Percentiles rank a stretch among this genome's conserved stretches.
These are phyloP conservation scores for Astrocystis sublimbata DNA, from an alignment of 495 filamentous ascomycete genomes.

Conservation along the genomic window DNA sequence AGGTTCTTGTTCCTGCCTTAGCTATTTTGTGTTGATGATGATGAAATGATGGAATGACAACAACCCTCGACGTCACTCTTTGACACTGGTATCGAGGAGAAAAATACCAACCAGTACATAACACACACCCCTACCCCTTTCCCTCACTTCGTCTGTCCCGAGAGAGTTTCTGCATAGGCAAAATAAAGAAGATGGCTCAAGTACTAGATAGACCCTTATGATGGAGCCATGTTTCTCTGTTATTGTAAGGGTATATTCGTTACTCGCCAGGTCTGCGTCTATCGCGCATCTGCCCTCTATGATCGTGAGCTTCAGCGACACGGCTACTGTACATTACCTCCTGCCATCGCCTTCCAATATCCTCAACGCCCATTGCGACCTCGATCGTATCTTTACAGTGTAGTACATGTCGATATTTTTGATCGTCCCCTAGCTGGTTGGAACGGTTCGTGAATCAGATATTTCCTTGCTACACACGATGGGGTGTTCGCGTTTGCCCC, in stretches of 20 bases:
- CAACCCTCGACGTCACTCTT: slow-evolving; percentile 1
- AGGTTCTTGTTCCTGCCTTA: slow-evolving; percentile 8
- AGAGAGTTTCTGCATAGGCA: slow-evolving; percentile 22
- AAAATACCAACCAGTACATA: slow-evolving; percentile 17
- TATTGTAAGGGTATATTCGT: slow-evolving; percentile 17
- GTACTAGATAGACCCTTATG: no score
- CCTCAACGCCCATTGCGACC: neutral
- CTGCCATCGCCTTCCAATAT: neutral
- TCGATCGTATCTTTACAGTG: slow-evolving; percentile 14
- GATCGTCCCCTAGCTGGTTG: neutral
- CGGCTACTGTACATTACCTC: slow-evolving; percentile 11
- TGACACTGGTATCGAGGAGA: neutral
- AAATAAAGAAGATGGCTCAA: slow-evolving; percentile 19
- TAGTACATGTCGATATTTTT: slow-evolving; percentile 11
- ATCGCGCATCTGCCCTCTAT: slow-evolving; percentile 6
- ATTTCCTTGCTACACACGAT: neutral
- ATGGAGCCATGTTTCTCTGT: slow-evolving; percentile 9
- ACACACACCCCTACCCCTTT: neutral
- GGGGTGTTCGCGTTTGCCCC: neutral
- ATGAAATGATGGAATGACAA: slow-evolving; percentile 7
- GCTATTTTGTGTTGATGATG: neutral
- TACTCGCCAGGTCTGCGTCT: slow-evolving; percentile 8
- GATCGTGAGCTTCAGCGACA: slow-evolving; percentile 1
- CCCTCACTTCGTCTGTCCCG: slow-evolving; percentile 10
- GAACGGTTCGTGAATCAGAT: neutral